These are phyloP conservation scores for Bassia scoparia DNA, from an alignment of 148 eudicot species.

Conservation along the genomic window DNA sequence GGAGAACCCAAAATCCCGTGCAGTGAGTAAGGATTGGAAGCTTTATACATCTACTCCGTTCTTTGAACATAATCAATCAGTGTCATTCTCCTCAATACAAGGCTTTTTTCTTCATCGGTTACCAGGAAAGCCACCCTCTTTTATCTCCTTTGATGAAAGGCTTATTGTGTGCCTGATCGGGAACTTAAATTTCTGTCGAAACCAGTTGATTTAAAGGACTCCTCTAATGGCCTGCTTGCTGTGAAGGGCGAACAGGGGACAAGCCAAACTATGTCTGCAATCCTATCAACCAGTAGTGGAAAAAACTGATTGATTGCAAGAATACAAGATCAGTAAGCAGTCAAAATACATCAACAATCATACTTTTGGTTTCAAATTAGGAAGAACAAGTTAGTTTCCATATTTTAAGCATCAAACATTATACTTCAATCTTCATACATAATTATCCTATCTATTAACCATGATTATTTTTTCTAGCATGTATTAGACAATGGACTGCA, in stretches of 20 bases:
- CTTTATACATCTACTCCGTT: slow-evolving; percentile 50
- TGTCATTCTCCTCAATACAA: slow-evolving; percentile 28
- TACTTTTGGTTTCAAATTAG: too few species aligned
- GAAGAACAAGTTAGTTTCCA: too few species aligned
- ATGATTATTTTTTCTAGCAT: too few species aligned
- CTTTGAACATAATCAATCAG: slow-evolving; percentile 55
- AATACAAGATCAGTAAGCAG: too few species aligned
- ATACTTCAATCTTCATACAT: too few species aligned
- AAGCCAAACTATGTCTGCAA: slow-evolving; percentile 61
- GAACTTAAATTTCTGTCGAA: slow-evolving; percentile 47
- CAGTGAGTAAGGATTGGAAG: slow-evolving; percentile 63
- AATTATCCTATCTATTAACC: too few species aligned
- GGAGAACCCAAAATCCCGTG: too few species aligned
- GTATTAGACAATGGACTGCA: too few species aligned
- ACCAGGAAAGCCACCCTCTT: slow-evolving; percentile 28
- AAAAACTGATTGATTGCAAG: too few species aligned
- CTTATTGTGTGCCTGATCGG: slow-evolving; percentile 59
- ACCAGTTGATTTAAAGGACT: slow-evolving; percentile 40
- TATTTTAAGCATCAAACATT: too few species aligned
- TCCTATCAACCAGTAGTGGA: slow-evolving; percentile 48
- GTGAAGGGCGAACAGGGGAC: slow-evolving; percentile 37
- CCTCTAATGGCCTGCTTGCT: slow-evolving; percentile 63
- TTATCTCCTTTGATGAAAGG: slow-evolving; percentile 38
- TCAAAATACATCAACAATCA: too few species aligned
- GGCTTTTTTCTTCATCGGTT: slow-evolving; percentile 55